Conservation (phyloP, 768 basidiomycete species). For the Boletus patriciae region DNA sequence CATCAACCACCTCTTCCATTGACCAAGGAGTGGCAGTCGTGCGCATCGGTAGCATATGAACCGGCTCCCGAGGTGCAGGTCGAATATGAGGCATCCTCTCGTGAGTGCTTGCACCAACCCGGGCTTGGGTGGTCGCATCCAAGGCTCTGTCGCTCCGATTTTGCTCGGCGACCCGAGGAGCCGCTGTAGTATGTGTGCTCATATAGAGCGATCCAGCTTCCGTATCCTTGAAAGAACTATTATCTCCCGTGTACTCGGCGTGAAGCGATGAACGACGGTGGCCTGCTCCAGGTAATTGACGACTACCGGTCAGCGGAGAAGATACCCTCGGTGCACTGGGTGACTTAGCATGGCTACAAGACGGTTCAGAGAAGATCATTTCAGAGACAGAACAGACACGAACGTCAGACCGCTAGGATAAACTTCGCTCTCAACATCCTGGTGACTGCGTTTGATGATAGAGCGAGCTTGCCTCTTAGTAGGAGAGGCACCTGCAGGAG, state of each 20-base stretch:
- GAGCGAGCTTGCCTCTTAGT: not conserved
- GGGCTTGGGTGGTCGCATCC: not conserved
- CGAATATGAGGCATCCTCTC: slow-evolving; percentile 12
- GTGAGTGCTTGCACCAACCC: slow-evolving; percentile 6
- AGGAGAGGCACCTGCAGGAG: not conserved
- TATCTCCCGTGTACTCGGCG: not conserved
- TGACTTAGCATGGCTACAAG: slow-evolving; percentile 4
- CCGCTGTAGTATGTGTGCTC: no score
- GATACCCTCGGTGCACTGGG: slow-evolving; percentile 1
- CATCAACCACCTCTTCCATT: not conserved
- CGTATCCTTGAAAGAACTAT: not conserved
- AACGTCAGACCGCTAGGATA: slow-evolving; percentile 5
- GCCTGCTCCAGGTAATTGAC: not conserved
- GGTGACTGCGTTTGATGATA: not conserved
- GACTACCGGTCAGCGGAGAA: slow-evolving; percentile 15
- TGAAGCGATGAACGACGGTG: not conserved
- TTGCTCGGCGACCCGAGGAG: not conserved
- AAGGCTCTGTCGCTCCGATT: not conserved
- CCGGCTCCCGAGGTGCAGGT: not conserved
- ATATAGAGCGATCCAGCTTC: not conserved
- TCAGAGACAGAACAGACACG: not conserved
- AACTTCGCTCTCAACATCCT: slow-evolving; percentile 2
- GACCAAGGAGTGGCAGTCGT: not conserved
- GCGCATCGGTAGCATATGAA: not conserved
- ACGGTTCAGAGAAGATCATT: slow-evolving; percentile 6